Evolutionary conservation across 2,329 filamentous ascomycete species (phyloP), one percentile per base, ranked within the genome.

Genomic region (Trichoderma pleuroti): DNA sequence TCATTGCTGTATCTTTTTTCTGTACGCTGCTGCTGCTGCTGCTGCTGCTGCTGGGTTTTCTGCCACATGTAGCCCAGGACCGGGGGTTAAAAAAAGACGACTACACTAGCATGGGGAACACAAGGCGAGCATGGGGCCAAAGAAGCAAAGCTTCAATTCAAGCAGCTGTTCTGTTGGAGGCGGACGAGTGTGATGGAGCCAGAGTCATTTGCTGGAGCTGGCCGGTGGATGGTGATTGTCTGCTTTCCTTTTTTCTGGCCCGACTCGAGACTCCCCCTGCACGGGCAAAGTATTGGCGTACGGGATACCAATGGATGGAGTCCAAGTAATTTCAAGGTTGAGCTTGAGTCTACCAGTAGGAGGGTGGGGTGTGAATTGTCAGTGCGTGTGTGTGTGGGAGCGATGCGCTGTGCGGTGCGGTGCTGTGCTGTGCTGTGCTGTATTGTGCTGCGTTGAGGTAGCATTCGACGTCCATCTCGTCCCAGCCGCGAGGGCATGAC

Each of bases 21-120:
- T n/a, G n/a, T n/a, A n/a, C n/a, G 60, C 18, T 49, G 60, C 30
- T 21, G 60, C 46, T 49, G 60, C 24, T 30, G 16, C 18, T 49
- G 60, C 30, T 21, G 60, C 46, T 49, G 60, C 24, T 30, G 16
- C 26, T 49, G 21, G 52, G 16, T 57, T n/a, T 24, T 39, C 34
- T 39, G 32, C 36, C 49, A 39, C 32, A 18, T 54, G 46, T 39
- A 46, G 24, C 14, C 16, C 14, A 26, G 36, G 65, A 34, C 52
- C 18, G 36, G 65, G 64, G 65, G 28, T 14, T 26, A 34, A 34
- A 36, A 65, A 32, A 28, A 34, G 14, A 60, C 36, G 68, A 52
- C 69, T n/a, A n/a, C n/a, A n/a, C n/a, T 71, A 67, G 62, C 32
- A 61, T 56, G 68, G 69, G 63, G 54, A 60, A 56, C 54, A 67